A percentile compares a stretch with the other conserved stretches of the same genome.
These are phyloP conservation scores for Hypoxylon subgilvum DNA, from an alignment of 495 filamentous ascomycete species.

Conservation along the genomic window DNA sequence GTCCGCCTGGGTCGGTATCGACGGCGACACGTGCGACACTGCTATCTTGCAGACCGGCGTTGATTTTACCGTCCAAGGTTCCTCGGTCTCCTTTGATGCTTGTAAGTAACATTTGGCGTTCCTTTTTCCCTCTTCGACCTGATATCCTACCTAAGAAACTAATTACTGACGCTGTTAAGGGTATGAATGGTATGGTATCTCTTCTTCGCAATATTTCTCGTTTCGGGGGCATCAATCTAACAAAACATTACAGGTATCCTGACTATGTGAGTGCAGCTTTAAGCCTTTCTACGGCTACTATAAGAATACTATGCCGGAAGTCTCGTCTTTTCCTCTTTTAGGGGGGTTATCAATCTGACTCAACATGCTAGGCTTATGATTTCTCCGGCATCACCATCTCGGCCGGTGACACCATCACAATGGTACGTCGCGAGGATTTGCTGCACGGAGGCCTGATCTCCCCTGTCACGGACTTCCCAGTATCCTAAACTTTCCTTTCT, in stretches of 20 bases:
- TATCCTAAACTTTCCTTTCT: not conserved
- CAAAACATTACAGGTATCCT: slow-evolving; percentile 64
- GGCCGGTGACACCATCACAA: slow-evolving; percentile 63
- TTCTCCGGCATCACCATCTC: slow-evolving; percentile 59
- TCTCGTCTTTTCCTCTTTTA: no score
- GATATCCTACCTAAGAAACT: no score
- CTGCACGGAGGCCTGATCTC: not conserved
- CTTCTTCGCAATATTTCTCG: no score
- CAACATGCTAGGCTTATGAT: slow-evolving; percentile 51
- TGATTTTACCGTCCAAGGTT: slow-evolving; percentile 57
- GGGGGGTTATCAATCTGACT: slow-evolving; percentile 15
- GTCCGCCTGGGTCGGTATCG: slow-evolving; percentile 69
- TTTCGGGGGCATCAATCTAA: no score
- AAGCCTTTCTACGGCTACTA: no score
- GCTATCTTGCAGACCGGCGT: slow-evolving; percentile 68
- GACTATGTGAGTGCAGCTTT: not conserved
- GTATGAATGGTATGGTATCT: no score
- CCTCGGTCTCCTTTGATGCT: slow-evolving; percentile 52
- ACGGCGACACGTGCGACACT: slow-evolving; percentile 62
- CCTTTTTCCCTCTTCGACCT: no score
- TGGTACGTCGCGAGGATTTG: slow-evolving; percentile 33
- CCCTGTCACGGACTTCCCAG: not conserved
- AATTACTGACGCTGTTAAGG: no score
- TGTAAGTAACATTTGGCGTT: slow-evolving; percentile 62
- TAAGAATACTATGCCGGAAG: no score